These are phyloP conservation scores for Lecanicillium sp. DNA, from an alignment of 2,329 filamentous ascomycete species.

Conservation along the genomic window DNA sequence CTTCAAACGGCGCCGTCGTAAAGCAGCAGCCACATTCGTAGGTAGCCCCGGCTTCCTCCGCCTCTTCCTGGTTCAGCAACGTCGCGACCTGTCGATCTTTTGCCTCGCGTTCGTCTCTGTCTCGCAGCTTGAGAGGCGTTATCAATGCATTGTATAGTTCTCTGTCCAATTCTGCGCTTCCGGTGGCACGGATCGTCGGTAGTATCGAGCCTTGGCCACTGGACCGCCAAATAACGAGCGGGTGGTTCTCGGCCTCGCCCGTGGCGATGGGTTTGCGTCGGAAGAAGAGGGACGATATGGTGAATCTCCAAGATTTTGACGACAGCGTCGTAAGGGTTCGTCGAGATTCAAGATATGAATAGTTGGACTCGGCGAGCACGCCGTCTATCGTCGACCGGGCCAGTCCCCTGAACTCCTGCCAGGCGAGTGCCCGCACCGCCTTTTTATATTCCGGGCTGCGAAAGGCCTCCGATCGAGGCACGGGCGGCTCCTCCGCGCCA, in stretches of 20 bases:
- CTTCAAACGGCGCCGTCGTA: slow-evolving; percentile 61
- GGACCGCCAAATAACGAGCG: slow-evolving; percentile 54
- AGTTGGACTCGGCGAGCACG: slow-evolving; percentile 73
- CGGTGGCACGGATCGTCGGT: slow-evolving; percentile 59
- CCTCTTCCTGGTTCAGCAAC: slow-evolving; percentile 49
- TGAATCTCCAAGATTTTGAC: slow-evolving; percentile 70
- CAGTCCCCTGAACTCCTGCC: slow-evolving; percentile 68
- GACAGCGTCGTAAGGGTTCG: slow-evolving; percentile 61
- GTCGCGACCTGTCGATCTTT: slow-evolving; percentile 46
- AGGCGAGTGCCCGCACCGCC: slow-evolving; percentile 60
- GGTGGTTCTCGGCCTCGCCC: slow-evolving; percentile 50
- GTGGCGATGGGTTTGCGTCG: slow-evolving; percentile 51
- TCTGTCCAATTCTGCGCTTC: slow-evolving; percentile 54
- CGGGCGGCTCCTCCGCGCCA: slow-evolving; percentile 17
- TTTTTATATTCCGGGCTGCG: slow-evolving; percentile 58
- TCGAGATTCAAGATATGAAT: slow-evolving; percentile 66
- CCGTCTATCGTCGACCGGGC: slow-evolving; percentile 68
- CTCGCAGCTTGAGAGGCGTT: slow-evolving; percentile 39
- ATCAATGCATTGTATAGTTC: slow-evolving; percentile 55
- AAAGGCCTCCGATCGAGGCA: slow-evolving; percentile 59
- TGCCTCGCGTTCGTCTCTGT: slow-evolving; percentile 35
- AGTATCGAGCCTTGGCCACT: slow-evolving; percentile 46
- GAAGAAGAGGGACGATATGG: slow-evolving; percentile 62
- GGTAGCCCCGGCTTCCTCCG: slow-evolving; percentile 45
- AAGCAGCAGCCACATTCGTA: slow-evolving; percentile 78